Base-by-base conservation (phyloP, 2,329 filamentous ascomycete species). In the Fusarium sp. region DNA sequence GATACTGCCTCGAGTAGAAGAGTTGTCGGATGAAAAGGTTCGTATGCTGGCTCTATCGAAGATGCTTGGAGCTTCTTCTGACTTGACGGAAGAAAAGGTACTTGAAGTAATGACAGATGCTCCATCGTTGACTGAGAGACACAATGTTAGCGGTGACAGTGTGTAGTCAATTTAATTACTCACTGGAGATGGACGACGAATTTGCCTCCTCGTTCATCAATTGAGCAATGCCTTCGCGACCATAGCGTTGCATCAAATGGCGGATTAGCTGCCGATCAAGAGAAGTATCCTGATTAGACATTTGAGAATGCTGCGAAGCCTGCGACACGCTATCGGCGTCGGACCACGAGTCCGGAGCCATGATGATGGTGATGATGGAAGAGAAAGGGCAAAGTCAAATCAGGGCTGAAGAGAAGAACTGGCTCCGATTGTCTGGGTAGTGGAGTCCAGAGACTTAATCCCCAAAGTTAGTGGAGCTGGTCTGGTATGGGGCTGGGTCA, bases 21-120 rank as follows among this genome's bases (percentile, higher is more conserved):
- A 81, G 41, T 81, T 78, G 68, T 83, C 82, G 56, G 81, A 83
- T 32, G 81, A 83, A 52, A 80, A 79, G 30, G 81, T 79, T 37
- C 79, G 76, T 53, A 81, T 78, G 63, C 81, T 82, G 48, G 74
- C 76, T 11, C 74, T 73, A 55, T 83, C 81, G 66, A 81, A 82
- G 32, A 82, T 67, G 60, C 80, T 82, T 44, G 80, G 75, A 15
- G 76, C 72, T 42, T 81, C 79, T 48, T 82, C 80, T 27, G 79
- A 79, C 26, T 79, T 75, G 49, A 80, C 75, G 9, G 80, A 81
- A 10, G 80, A 80, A 27, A 75, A 76, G 23, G 79, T 79, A 56
- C 78, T 77, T 20, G 73, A 80, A 9, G 81, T 80, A 26, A 81
- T 67, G 35, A 80, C 73, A 32, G 80, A 82, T 13, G 80, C 77